Percentiles rank a stretch among this genome's conserved stretches.
Evolutionary conservation across 257 asterid genomes (phyloP).

Genomic region (Solanum rostratum): DNA sequence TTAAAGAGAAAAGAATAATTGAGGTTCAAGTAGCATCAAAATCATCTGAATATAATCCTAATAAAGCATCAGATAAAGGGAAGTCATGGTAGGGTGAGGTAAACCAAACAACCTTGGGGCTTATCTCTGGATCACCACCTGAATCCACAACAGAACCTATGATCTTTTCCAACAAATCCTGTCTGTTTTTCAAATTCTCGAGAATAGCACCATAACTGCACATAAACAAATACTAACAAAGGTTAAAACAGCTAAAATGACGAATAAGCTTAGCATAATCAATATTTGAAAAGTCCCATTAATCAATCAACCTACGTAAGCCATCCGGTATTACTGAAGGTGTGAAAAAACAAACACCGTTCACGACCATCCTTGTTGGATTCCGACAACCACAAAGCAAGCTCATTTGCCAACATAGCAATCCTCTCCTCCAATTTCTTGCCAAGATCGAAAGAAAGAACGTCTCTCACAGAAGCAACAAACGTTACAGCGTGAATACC

Average conservation of each 20-base stretch:
- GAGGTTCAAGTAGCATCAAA: neutral
- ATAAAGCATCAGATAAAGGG: neutral
- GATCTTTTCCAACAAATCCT: constrained; percentile 50
- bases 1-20: neutral
- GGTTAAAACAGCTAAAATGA: neutral
- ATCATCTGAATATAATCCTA: neutral
- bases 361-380: constrained; percentile 38
- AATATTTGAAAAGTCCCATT: neutral
- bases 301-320: constrained; percentile 72
- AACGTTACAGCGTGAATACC: constrained; percentile 64
- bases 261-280: neutral
- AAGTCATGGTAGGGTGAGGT: neutral
- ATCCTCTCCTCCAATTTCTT: constrained; percentile 53
- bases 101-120: constrained; percentile 56
- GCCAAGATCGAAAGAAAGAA: constrained; percentile 64
- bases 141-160: constrained; percentile 86
- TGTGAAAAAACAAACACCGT: constrained; percentile 61
- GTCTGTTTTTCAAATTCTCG: constrained; percentile 37
- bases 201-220: constrained; percentile 81
- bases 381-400: constrained; percentile 45
- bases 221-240: neutral
- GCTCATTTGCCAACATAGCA: constrained; percentile 32
- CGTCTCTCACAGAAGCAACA: constrained; percentile 69
- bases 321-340: constrained; percentile 96
- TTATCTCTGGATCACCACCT: constrained; percentile 77